These are phyloP conservation scores for Fusarium sp. DNA, from an alignment of 2,329 filamentous ascomycete species.

Conservation along the genomic window DNA sequence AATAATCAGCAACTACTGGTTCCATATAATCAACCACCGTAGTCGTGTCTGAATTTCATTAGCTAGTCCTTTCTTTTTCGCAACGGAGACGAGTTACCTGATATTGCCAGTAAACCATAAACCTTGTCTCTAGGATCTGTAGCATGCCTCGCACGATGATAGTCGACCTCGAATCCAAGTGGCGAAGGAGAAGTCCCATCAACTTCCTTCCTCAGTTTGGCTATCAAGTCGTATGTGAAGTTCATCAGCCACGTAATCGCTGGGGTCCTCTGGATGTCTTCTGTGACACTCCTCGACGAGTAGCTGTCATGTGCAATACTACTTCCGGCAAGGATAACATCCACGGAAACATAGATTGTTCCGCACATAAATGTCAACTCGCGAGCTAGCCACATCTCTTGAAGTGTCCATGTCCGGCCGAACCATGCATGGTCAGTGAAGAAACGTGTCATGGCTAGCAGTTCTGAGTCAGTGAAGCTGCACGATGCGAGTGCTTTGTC, in stretches of 20 bases:
- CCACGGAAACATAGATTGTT: not conserved
- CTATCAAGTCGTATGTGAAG: not conserved
- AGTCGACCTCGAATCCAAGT: not conserved
- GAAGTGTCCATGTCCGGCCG: conserved; percentile 3
- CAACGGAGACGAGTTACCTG: not conserved
- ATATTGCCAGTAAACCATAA: not conserved
- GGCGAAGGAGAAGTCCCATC: not conserved
- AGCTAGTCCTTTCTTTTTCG: rapidly evolving
- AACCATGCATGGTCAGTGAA: conserved; percentile 2
- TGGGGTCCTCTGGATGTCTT: not conserved
- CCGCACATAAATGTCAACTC: not conserved
- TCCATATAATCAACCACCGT: not conserved
- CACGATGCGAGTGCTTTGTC: not conserved
- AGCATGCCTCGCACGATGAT: not conserved
- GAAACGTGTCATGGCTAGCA: not conserved
- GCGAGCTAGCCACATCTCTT: conserved; percentile 7
- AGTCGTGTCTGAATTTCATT: not conserved
- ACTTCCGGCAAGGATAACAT: not conserved
- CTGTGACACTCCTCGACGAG: not conserved
- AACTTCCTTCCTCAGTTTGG: not conserved
- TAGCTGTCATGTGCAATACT: not conserved
- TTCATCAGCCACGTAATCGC: not conserved
- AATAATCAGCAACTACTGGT: not conserved
- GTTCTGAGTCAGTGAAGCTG: not conserved
- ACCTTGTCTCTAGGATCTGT: not conserved